Conservation (phyloP, 495 filamentous ascomycete species). For the Podospora tetraspora region DNA sequence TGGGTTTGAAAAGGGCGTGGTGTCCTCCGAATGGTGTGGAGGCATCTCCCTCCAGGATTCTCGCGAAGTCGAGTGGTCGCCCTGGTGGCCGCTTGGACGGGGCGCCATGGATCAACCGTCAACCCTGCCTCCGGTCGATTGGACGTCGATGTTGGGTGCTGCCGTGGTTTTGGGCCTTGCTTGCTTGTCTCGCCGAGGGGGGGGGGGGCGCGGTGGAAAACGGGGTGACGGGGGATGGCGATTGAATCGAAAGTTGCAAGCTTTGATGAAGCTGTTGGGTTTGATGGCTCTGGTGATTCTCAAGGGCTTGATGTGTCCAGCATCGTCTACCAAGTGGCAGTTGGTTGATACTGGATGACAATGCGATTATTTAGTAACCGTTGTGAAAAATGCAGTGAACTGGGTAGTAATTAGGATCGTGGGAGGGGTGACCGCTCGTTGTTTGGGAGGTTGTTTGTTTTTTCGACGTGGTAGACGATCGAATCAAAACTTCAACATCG, state of each 20-base stretch:
- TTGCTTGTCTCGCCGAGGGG: too few relatives aligned
- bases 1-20: neutral
- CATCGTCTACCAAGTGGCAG: neutral
- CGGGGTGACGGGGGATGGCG: too few relatives aligned
- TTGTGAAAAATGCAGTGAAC: neutral
- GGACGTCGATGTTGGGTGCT: neutral
- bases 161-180: neutral
- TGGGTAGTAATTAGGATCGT: conserved; percentile 1
- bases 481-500: neutral
- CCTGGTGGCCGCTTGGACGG: neutral
- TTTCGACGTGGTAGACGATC: neutral
- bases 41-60: neutral
- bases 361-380: neutral
- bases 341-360: neutral
- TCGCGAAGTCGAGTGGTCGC: neutral
- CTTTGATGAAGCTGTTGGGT: neutral
- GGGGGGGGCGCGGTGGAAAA: too few relatives aligned
- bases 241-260: too few relatives aligned
- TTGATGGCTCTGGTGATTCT: neutral
- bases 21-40: neutral
- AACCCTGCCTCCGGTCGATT: neutral
- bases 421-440: neutral
- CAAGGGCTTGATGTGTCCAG: neutral
- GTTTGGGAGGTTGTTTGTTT: neutral
- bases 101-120: neutral